Evolutionary conservation across 2,329 filamentous ascomycete species (phyloP).

Genomic region (Fusarium siculi): DNA sequence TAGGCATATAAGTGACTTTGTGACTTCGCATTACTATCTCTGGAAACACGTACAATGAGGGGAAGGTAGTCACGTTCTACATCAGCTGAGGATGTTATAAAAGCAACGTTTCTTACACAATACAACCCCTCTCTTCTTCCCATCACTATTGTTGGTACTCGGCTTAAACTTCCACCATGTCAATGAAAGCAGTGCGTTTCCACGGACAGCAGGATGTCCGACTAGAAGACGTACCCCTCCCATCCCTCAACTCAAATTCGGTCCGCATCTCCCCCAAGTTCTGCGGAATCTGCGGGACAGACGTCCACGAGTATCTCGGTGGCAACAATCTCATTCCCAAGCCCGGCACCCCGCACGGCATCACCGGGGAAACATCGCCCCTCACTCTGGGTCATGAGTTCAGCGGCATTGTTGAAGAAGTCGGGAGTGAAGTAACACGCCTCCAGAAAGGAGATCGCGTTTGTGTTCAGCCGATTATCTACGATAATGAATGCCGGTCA

Average conservation of each 20-base stretch:
- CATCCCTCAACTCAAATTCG: background rate
- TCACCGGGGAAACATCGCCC: conserved; percentile 17
- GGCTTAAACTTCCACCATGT: background rate
- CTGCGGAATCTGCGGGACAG: conserved; percentile 20
- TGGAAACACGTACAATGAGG: conserved; percentile 9
- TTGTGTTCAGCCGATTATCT: conserved; percentile 17
- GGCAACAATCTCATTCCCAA: conserved; percentile 25
- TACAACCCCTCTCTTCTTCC: background rate
- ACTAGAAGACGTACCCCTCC: background rate
- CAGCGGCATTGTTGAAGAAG: conserved; percentile 14
- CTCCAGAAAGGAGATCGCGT: conserved; percentile 11
- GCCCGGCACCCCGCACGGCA: conserved; percentile 16
- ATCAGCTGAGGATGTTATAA: background rate
- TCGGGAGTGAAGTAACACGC: conserved; percentile 8
- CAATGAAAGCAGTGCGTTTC: conserved; percentile 13
- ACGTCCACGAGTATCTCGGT: conserved; percentile 20
- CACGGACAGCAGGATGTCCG: conserved; percentile 12
- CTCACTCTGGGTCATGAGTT: conserved; percentile 19
- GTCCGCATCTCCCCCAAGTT: conserved; percentile 7
- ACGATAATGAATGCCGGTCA: conserved; percentile 12
- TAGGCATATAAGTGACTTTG: conserved; percentile 1
- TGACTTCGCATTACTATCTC: conserved; percentile 25
- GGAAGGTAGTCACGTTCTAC: conserved; percentile 15
- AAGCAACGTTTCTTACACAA: background rate
- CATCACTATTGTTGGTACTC: background rate